phyloP scores from a whole-genome alignment of 352 stramenopile species.

The Peronospora farinosa region DNA sequence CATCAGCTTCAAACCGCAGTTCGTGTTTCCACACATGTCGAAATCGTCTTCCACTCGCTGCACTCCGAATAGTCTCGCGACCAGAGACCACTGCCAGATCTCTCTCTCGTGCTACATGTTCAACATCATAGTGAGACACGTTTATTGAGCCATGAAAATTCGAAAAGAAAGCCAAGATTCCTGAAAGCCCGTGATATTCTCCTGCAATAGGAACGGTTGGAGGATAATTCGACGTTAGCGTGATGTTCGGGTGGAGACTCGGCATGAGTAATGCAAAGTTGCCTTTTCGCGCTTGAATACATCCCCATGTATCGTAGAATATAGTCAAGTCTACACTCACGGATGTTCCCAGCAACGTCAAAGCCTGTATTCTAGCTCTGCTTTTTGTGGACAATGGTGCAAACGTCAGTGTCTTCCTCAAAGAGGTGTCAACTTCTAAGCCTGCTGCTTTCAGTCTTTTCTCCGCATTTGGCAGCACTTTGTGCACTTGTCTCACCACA shows the following conservation, averaged over 20 bases:
- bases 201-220: conserved; percentile 60
- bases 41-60: conserved; percentile 60
- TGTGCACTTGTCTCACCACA: conserved; percentile 49
- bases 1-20: conserved; percentile 71
- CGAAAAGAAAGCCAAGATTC: conserved; percentile 63
- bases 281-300: conserved; percentile 63
- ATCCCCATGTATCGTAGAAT: conserved; percentile 73
- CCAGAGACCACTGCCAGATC: conserved; percentile 75
- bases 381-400: conserved; percentile 19
- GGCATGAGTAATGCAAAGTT: conserved; percentile 77
- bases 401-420: conserved; percentile 20
- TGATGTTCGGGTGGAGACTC: conserved; percentile 71
- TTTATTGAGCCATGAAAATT: conserved; percentile 68
- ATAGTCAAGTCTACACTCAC: conserved; percentile 55
- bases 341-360: conserved; percentile 48
- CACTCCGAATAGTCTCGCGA: conserved; percentile 69
- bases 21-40: conserved; percentile 82
- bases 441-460: conserved; percentile 21
- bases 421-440: conserved; percentile 12
- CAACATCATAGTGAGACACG: conserved; percentile 58
- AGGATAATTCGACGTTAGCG: conserved; percentile 71
- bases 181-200: conserved; percentile 58
- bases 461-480: conserved; percentile 33
- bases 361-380: conserved; percentile 24
- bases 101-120: conserved; percentile 58